Evolutionary conservation across 495 filamentous ascomycete genomes (phyloP).

Genomic region (Saxophila tyrrhenica): DNA sequence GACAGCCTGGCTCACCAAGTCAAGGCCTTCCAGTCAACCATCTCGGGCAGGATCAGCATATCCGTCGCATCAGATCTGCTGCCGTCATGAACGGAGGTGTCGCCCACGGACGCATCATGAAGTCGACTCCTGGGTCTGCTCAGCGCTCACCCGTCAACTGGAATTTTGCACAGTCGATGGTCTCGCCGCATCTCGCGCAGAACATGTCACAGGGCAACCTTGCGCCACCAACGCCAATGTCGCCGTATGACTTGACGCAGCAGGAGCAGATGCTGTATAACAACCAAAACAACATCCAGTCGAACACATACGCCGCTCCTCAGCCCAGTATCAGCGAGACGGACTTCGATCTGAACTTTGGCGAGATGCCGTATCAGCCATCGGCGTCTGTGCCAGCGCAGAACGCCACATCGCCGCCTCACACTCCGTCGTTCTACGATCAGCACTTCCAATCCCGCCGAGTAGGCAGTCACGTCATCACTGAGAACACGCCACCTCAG

Average conservation of each 20-base stretch:
- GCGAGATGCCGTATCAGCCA: conserved; percentile 11
- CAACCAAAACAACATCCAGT: background rate
- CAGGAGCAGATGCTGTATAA: background rate
- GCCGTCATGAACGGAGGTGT: conserved; percentile 15
- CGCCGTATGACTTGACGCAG: conserved; percentile 25
- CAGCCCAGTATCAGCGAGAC: conserved; percentile 16
- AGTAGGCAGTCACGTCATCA: conserved; percentile 12
- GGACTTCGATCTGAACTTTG: conserved; percentile 18
- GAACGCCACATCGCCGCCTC: conserved; percentile 27
- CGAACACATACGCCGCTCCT: conserved; percentile 6
- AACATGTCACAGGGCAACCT: conserved; percentile 16
- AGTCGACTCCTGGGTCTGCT: conserved; percentile 25
- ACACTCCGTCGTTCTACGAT: conserved; percentile 26
- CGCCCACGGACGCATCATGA: conserved; percentile 27
- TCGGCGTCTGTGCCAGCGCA: conserved; percentile 10
- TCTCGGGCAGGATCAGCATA: conserved; percentile 9
- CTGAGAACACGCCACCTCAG: conserved; percentile 31
- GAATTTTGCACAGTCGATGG: conserved; percentile 28
- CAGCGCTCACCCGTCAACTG: conserved; percentile 31
- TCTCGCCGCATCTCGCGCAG: conserved; percentile 26
- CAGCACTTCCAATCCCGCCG: conserved; percentile 14
- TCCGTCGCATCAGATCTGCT: conserved; percentile 32
- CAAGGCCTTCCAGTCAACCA: background rate
- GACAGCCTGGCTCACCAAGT: conserved; percentile 20
- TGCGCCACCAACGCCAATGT: conserved; percentile 32